These are phyloP conservation scores for Mortierella claussenii DNA, from an alignment of 192 early-diverging fungal genomes.

Conservation along the genomic window DNA sequence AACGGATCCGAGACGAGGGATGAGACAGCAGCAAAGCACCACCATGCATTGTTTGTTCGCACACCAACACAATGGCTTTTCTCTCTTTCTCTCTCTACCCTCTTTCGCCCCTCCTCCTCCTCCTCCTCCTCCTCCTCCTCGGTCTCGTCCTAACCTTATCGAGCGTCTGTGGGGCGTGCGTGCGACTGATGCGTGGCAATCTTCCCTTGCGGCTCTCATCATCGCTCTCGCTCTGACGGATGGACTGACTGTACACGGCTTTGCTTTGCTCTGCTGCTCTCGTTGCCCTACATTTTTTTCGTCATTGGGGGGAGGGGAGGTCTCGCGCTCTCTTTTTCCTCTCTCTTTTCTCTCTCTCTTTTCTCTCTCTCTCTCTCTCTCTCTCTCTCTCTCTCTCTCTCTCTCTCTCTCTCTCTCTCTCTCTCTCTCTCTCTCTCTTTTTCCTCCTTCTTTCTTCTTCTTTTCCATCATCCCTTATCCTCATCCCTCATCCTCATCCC, in stretches of 20 bases:
- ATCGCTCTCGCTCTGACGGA: not conserved
- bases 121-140: not conserved
- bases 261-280: too few species aligned
- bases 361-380: not conserved
- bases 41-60: too few species aligned
- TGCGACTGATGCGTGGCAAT: too few species aligned
- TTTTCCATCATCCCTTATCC: not conserved
- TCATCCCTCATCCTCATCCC: not conserved
- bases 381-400: not conserved
- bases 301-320: not conserved
- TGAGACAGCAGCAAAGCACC: too few species aligned
- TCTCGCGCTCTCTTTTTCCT: not conserved
- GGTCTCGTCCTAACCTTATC: not conserved
- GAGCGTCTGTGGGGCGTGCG: slow-evolving; percentile 1
- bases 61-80: too few species aligned
- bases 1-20: too few species aligned
- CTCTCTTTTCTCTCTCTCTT: not conserved
- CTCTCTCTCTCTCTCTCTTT: not conserved
- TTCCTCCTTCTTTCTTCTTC: not conserved
- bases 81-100: too few species aligned
- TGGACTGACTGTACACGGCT: too few species aligned
- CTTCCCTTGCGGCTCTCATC: too few species aligned
- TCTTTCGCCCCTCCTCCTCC: not conserved
- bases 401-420: not conserved
- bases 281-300: not conserved